Conservation (phyloP, 129 eudicot species). For the Tagetes patula region DNA sequence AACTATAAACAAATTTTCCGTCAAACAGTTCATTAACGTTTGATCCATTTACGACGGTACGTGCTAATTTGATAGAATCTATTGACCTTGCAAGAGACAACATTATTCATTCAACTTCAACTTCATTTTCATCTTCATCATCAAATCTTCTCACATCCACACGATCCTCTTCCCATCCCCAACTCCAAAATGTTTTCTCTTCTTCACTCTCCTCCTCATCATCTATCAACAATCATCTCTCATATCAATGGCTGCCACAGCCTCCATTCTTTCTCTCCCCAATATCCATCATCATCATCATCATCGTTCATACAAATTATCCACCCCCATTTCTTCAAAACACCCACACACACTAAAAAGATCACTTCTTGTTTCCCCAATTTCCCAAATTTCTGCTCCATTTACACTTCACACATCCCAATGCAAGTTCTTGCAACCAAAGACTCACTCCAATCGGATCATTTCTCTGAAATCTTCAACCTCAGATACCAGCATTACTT, state of each 20-base stretch:
- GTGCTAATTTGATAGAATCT: neutral
- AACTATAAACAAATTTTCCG: too few species aligned
- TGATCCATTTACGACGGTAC: too few species aligned
- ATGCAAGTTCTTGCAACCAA: slow-evolving; percentile 35
- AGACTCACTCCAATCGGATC: slow-evolving; percentile 30
- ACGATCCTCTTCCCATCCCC: slow-evolving; percentile 42
- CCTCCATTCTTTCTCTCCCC: slow-evolving; percentile 44
- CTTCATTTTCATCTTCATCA: slow-evolving; percentile 28
- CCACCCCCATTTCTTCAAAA: slow-evolving; percentile 22
- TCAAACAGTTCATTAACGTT: too few species aligned
- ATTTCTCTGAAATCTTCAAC: slow-evolving; percentile 45
- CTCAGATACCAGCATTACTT: slow-evolving; percentile 38
- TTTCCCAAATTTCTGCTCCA: slow-evolving; percentile 27
- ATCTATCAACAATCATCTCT: slow-evolving; percentile 9
- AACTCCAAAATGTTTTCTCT: slow-evolving; percentile 32
- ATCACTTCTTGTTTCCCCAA: slow-evolving; percentile 24
- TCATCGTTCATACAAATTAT: slow-evolving; percentile 26
- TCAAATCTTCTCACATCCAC: slow-evolving; percentile 63
- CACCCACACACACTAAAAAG: slow-evolving; percentile 18
- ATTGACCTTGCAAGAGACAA: slow-evolving; percentile 13
- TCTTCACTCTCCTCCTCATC: slow-evolving; percentile 23
- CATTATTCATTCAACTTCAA: slow-evolving; percentile 21
- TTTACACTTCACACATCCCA: slow-evolving; percentile 21
- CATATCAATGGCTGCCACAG: slow-evolving; percentile 50
- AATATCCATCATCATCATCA: slow-evolving; percentile 19